Evolutionary conservation across 78 protist species (phyloP).

Genomic region (Salpingoeca rosetta): DNA sequence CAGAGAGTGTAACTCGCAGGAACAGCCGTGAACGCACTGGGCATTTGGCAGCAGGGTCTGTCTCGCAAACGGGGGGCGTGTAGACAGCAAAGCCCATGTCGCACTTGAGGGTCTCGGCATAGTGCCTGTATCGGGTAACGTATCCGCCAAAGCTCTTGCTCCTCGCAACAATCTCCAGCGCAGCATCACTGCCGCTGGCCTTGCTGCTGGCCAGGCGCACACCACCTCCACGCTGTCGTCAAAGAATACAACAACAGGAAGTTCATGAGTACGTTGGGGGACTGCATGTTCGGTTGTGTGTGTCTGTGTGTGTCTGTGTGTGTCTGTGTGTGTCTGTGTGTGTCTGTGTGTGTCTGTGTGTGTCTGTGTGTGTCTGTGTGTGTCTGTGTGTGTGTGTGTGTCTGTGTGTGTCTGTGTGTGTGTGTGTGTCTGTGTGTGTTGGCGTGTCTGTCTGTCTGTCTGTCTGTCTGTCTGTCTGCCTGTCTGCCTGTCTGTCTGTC

Average conservation of each 20-base stretch:
- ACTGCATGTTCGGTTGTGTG: too few relatives aligned
- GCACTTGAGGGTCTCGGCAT: background rate
- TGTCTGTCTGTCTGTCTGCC: too few relatives aligned
- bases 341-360: too few relatives aligned
- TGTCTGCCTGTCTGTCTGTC: too few relatives aligned
- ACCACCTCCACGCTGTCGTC: conserved; percentile 76
- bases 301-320: conserved; percentile 3
- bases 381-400: too few relatives aligned
- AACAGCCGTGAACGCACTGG: background rate
- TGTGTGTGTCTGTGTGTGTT: too few relatives aligned
- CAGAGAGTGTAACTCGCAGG: background rate
- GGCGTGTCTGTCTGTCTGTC: too few relatives aligned
- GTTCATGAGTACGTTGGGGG: background rate
- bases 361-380: too few relatives aligned
- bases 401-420: too few relatives aligned
- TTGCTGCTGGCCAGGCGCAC: background rate
- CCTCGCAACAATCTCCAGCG: too few relatives aligned
- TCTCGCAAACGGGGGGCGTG: background rate
- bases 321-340: background rate
- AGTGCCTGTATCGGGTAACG: background rate
- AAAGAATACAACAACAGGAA: background rate
- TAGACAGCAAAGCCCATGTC: background rate
- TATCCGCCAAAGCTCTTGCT: too few relatives aligned
- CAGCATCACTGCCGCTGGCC: conserved; percentile 60
- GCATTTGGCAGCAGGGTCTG: background rate